Conservation (phyloP, 768 basidiomycete species). For the Gautieria morchelliformis region DNA sequence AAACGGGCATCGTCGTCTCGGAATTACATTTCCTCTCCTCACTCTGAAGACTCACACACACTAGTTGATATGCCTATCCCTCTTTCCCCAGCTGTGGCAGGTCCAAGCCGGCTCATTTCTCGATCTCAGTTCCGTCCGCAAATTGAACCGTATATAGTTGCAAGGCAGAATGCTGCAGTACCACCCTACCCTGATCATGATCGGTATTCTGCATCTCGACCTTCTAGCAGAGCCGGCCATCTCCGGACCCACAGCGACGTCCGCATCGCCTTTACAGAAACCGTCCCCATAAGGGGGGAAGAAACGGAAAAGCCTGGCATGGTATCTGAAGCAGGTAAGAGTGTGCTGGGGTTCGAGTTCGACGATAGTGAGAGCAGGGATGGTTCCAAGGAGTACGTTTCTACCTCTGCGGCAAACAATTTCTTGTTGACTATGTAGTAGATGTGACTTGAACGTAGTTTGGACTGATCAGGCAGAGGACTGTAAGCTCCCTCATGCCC, state of each 20-base stretch:
- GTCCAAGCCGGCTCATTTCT: not conserved
- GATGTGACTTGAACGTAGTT: not conserved
- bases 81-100: slow-evolving; percentile 2
- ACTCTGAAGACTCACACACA: slow-evolving; percentile 9
- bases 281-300: not conserved
- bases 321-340: not conserved
- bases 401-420: not conserved
- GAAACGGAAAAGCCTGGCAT: not conserved
- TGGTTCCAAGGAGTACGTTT: slow-evolving; percentile 1
- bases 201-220: not conserved
- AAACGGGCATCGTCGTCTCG: slow-evolving; percentile 1
- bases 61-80: not conserved
- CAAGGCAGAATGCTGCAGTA: not conserved
- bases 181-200: not conserved
- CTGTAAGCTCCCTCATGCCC: not conserved
- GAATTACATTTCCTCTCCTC: slow-evolving; percentile 13
- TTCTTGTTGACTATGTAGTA: not conserved
- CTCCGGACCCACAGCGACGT: not conserved
- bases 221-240: not conserved
- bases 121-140: slow-evolving; percentile 8
- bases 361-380: not conserved
- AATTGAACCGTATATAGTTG: not conserved
- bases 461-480: not conserved
- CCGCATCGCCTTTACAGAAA: not conserved
- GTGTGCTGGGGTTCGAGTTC: not conserved